A percentile compares a stretch with the other conserved stretches of the same genome.
Evolutionary conservation across 2,329 filamentous ascomycete genomes (phyloP).

Genomic region (Pseudomassariella vexata): DNA sequence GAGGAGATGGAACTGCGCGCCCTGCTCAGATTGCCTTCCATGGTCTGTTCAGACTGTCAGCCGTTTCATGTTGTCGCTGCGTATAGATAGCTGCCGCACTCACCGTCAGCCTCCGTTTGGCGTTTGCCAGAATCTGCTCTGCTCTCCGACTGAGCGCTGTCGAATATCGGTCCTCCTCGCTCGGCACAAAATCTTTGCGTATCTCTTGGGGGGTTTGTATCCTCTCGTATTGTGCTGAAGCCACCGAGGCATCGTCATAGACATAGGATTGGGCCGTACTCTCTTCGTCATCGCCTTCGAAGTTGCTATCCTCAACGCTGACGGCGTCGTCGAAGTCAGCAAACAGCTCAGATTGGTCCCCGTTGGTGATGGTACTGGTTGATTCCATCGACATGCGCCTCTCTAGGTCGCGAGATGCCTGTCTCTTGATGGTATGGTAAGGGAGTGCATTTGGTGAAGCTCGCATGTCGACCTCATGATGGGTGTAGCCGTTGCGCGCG

Average conservation of each 20-base stretch:
- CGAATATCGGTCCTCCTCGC: conserved; percentile 57
- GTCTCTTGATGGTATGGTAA: conserved; percentile 33
- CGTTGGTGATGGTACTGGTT: conserved; percentile 53
- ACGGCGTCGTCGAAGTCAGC: conserved; percentile 56
- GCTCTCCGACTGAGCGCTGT: conserved; percentile 77
- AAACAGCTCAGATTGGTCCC: conserved; percentile 43
- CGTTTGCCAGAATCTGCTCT: conserved; percentile 87
- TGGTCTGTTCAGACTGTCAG: conserved; percentile 53
- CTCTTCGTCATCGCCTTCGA: conserved; percentile 63
- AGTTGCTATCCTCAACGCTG: conserved; percentile 59
- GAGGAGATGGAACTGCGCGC: conserved; percentile 58
- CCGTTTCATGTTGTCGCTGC: background rate
- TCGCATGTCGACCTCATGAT: conserved; percentile 28
- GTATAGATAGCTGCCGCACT: no score
- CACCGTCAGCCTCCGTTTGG: conserved; percentile 83
- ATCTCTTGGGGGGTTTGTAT: conserved; percentile 18
- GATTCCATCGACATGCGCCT: conserved; percentile 54
- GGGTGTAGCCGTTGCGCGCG: conserved; percentile 26
- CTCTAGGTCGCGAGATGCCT: conserved; percentile 30
- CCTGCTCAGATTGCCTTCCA: conserved; percentile 85
- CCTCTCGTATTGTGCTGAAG: conserved; percentile 23
- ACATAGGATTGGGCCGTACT: conserved; percentile 54
- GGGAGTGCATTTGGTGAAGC: conserved; percentile 39
- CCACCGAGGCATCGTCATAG: conserved; percentile 37
- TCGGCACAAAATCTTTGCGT: conserved; percentile 20